These are phyloP conservation scores for Saccharomycopsis amapae DNA, from an alignment of 805 yeast species.

Conservation along the genomic window DNA sequence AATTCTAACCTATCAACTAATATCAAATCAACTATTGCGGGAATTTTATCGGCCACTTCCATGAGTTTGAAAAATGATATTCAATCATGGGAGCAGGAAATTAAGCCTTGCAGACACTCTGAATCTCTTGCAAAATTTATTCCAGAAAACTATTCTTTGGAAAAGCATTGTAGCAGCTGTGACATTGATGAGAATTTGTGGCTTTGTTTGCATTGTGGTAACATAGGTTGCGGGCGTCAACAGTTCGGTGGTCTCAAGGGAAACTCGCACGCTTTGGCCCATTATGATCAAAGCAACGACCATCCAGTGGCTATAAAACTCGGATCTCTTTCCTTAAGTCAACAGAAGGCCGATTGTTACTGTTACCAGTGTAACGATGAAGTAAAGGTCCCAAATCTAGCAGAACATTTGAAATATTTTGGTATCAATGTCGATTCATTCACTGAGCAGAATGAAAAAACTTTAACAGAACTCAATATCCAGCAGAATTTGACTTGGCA, in stretches of 20 bases:
- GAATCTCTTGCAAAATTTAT: slow-evolving; percentile 39
- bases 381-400: slow-evolving; percentile 59
- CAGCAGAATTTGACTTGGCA: slow-evolving; percentile 95
- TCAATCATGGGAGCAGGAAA: slow-evolving; percentile 88
- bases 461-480: slow-evolving; percentile 78
- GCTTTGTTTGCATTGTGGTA: slow-evolving; percentile 89
- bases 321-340: slow-evolving; percentile 70
- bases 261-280: slow-evolving; percentile 80
- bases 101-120: slow-evolving; percentile 74
- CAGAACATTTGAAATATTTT: slow-evolving; percentile 43
- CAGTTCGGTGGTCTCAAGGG: slow-evolving; percentile 96
- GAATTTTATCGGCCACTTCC: slow-evolving; percentile 16
- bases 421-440: slow-evolving; percentile 55
- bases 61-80: slow-evolving; percentile 48
- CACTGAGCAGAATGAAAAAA: slow-evolving; percentile 69
- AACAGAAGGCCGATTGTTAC: slow-evolving; percentile 70
- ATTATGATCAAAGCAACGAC: slow-evolving; percentile 41
- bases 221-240: slow-evolving; percentile 88
- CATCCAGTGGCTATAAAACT: slow-evolving; percentile 87
- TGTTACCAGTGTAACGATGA: slow-evolving; percentile 91
- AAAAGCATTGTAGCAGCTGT: slow-evolving; percentile 48
- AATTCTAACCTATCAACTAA: slow-evolving; percentile 8
- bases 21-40: slow-evolving; percentile 11
- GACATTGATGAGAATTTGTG: slow-evolving; percentile 73
- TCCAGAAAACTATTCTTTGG: slow-evolving; percentile 26